These are phyloP conservation scores for Piloderma croceum DNA, from an alignment of 768 basidiomycete species.

Conservation along the genomic window DNA sequence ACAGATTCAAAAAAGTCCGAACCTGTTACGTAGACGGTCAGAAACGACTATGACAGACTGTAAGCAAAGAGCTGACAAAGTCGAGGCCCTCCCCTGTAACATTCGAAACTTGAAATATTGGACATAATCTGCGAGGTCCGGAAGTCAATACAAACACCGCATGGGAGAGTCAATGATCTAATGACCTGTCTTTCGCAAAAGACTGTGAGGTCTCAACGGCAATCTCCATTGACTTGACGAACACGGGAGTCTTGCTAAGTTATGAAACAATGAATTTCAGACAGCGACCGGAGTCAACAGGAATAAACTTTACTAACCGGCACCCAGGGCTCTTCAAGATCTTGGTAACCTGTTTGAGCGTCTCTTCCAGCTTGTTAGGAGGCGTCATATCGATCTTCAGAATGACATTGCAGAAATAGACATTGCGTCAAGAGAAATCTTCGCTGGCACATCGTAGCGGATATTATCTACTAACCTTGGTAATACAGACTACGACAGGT, in stretches of 20 bases:
- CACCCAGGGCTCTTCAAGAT: constrained; percentile 92
- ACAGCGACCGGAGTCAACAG: background rate
- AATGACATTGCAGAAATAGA: constrained; percentile 6
- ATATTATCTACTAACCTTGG: constrained; percentile 66
- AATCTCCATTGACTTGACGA: constrained; percentile 75
- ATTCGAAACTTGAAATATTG: constrained; percentile 89
- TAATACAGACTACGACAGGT: constrained; percentile 90
- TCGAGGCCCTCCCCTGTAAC: constrained; percentile 92
- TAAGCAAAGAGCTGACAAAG: constrained; percentile 38
- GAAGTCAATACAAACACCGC: too few relatives aligned
- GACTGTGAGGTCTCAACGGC: constrained; percentile 73
- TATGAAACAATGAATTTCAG: background rate
- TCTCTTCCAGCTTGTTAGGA: constrained; percentile 83
- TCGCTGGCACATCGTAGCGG: background rate
- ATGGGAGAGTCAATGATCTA: constrained; percentile 5
- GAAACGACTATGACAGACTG: background rate
- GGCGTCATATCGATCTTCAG: constrained; percentile 94
- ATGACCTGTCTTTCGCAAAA: constrained; percentile 70
- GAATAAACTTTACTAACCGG: constrained; percentile 41
- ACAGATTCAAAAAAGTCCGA: constrained; percentile 83
- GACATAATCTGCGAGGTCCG: constrained; percentile 60
- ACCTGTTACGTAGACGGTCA: constrained; percentile 38
- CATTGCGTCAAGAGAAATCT: constrained; percentile 1
- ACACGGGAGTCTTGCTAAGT: constrained; percentile 71
- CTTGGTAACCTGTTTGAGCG: constrained; percentile 87